A percentile compares a stretch with the other conserved stretches of the same genome.
These are phyloP conservation scores for Fusarium sp. DNA, from an alignment of 2,329 filamentous ascomycete species.

Conservation along the genomic window DNA sequence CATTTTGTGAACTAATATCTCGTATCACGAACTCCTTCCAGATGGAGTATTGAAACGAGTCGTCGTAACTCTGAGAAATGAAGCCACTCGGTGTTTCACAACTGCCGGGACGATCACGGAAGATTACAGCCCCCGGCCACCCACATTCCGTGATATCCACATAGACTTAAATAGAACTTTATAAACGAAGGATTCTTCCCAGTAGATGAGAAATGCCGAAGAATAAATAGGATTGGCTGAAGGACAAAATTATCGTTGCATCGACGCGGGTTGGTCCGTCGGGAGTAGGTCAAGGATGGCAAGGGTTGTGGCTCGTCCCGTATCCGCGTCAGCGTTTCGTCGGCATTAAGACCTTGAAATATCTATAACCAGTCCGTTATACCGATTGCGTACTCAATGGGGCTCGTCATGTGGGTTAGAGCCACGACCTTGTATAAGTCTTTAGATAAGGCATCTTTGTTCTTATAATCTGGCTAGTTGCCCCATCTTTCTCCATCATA, in stretches of 20 bases:
- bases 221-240: not conserved
- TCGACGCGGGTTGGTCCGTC: not conserved
- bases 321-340: constrained; percentile 1
- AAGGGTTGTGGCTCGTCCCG: not conserved
- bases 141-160: constrained; percentile 4
- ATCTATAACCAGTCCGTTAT: not conserved
- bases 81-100: not conserved
- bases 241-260: not conserved
- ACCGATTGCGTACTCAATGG: not conserved
- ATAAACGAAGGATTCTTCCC: not conserved
- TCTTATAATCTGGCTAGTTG: not conserved
- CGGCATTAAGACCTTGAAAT: not conserved
- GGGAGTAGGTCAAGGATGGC: not conserved
- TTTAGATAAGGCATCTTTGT: not conserved
- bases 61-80: not conserved
- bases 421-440: not conserved
- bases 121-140: not conserved
- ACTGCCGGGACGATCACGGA: not conserved
- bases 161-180: not conserved
- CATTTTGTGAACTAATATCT: not conserved
- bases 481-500: not conserved
- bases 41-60: not conserved
- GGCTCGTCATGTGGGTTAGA: not conserved
- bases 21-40: not conserved
- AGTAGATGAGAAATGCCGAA: not conserved